Evolutionary conservation across 1,284 basidiomycete species (phyloP), one percentile per base, ranked within the genome.

Genomic region (Veloboletus limbatus): DNA sequence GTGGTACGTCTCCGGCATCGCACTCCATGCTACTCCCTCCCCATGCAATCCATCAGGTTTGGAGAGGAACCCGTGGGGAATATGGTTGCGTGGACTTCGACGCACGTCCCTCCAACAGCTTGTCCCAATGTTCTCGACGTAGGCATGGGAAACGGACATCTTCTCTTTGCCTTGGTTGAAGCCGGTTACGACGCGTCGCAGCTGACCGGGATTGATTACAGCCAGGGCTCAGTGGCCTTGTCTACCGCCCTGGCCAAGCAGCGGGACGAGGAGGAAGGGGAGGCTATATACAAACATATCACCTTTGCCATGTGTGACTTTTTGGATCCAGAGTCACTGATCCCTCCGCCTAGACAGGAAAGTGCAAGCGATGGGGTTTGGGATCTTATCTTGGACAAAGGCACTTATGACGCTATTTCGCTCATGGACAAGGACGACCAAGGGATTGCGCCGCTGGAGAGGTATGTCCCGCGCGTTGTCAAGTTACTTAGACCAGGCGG

Each of bases 361-460:
- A 21, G 24, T 13, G 18, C 53, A n/a, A 47, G 59, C 16, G 63
- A 62, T 26, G 58, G 53, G 7, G 54, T 57, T 24, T 89, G 87
- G 86, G 82, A 86, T 57, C 63, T 88, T 8, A 59, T 89, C 7
- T 57, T 91, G 47, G 88, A 91, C 66, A 91, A 91, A 63, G 86
- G 87, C 24, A 92, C 92, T 0, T 90, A 84, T 55, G 92, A 96
- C 60, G 92, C 92, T 2, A 92, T 95, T 48, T 88, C 90, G 0
- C 71, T 96, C 34, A 82, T 79, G 42, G 77, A 77, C 42, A 82
- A 82, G 56, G 78, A 82, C 35, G 73, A 71, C 14, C 57, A 69
- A 27, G 86, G 81, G 10, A 62, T 57, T 31, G 70, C 75, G 0
- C 82, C 87, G 2, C 77, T 77, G 2, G 69, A 75, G 16, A 65